Evolutionary conservation across 768 basidiomycete species (phyloP), one percentile per base, ranked within the genome.

Genomic region (Leccinum arenicola): DNA sequence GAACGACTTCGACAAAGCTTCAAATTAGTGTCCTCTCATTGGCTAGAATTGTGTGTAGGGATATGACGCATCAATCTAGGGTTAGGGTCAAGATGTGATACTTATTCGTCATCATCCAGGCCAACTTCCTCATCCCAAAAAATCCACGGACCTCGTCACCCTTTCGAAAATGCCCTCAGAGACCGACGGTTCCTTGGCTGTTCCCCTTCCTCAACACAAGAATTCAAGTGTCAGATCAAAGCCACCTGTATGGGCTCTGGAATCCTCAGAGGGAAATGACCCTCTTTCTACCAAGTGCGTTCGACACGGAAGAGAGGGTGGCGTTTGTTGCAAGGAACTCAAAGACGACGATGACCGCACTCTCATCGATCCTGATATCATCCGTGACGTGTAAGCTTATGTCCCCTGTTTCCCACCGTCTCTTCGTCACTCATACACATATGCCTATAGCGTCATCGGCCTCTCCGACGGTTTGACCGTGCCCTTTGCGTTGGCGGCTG

Each of bases 391-490:
- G 92, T 93, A 68, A 70, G 89, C 63, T 15, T 23, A 17, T 38
- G 31, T n/a, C 8, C 12, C 33, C 17, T 38, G 17, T 40, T 3
- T 49, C 12, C 12, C 31, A 17, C 6, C 7, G 3, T 61, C 21
- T 35, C 21, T 27, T 29, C 17, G 15, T 63, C 43, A 57, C 4
- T 61, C 49, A 61, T 55, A 47, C 19, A 6, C 21, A 35, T 33
- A 54, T 33, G 33, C 66, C 35, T 33, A 12, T 67, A 93, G 92
- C 52, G 83, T 95, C 50, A 94, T 94, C 61, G 93, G 93, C n/a
- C 84, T 94, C 9, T 91, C 89, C 0, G 93, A 95, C 66, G 93
- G 93, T 7, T 76, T 95, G 52, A 95, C 94, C 0, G 93, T 96
- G 1, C 94, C 94, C 0, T 96, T 96, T 70, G 94, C 94, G 9